Percentiles rank a stretch among this genome's conserved stretches.
phyloP scores from a whole-genome alignment of 2,329 filamentous ascomycete species.

The Zymoseptoria ardabiliae region DNA sequence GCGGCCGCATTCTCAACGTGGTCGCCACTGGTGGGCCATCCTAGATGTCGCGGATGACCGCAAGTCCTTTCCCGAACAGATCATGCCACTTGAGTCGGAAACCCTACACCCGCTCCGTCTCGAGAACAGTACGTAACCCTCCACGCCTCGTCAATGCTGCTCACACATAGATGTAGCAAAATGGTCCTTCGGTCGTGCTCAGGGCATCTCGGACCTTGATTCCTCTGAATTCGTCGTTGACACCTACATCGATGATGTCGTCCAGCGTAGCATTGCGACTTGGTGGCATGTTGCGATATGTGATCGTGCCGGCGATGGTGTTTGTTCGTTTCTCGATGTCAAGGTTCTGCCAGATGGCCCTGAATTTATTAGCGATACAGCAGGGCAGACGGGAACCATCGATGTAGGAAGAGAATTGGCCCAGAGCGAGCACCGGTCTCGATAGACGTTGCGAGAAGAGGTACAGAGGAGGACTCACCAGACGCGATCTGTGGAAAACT shows the following conservation, averaged over 20 bases:
- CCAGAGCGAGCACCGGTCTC: neutral
- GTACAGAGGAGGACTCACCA: neutral
- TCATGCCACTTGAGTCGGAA: neutral
- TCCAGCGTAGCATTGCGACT: conserved; percentile 13
- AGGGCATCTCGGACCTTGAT: conserved; percentile 14
- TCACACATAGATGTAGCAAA: conserved; percentile 16
- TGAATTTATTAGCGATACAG: conserved; percentile 32
- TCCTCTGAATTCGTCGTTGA: conserved; percentile 1
- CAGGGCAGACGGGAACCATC: too few relatives aligned
- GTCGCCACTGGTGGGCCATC: too few relatives aligned
- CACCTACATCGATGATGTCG: conserved; percentile 13
- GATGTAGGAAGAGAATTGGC: neutral
- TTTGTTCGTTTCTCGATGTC: conserved; percentile 30
- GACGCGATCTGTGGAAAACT: neutral
- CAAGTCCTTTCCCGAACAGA: too few relatives aligned
- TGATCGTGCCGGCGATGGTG: conserved; percentile 10
- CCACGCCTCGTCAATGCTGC: neutral
- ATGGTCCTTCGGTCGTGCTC: conserved; percentile 12
- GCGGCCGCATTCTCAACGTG: too few relatives aligned
- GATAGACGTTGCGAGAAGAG: neutral
- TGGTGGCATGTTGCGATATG: conserved; percentile 9
- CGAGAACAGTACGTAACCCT: neutral
- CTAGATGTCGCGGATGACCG: too few relatives aligned
- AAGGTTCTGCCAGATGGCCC: conserved; percentile 45
- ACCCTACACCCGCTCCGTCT: neutral